Base-by-base conservation (phyloP, 176 grass and related monocot species). In the Metroxylon sagu region DNA sequence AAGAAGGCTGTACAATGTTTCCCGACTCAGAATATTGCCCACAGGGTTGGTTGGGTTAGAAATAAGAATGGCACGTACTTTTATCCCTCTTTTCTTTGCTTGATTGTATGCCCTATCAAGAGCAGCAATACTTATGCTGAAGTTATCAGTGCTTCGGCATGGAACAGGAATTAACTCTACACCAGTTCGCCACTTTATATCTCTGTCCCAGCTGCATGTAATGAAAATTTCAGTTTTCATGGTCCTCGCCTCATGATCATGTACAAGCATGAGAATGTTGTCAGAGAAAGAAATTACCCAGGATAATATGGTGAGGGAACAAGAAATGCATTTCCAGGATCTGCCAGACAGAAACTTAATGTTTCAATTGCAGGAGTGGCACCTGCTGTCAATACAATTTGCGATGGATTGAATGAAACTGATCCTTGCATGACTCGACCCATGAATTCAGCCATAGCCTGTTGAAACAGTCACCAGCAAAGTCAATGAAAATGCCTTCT, bases 231-330 rank as follows among this genome's bases (percentile, higher is more conserved):
- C 31, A 35, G 31, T 35, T 35, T 35, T 5, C 31, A 8, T 2
- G 31, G 31, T 8, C 30, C 6, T 35, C 7, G 30, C 30, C 31
- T 35, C 31, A 35, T 35, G 6, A 35, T 35, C 6, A 35, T 35
- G 31, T 35, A 29, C n/a, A 10, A 73, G 31, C 25, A 49, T 39
- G 12, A 48, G 15, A 35, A 10, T 35, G 17, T 12, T 7, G 23
- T 28, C 2, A 63, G 64, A 57, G 27, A 67, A 23, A 23, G 26
- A 29, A 49, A 57, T 59, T 80, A 98, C 93, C 93, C 93, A 52
- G 93, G 93, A 57, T 98, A 98, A 77, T 98, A 98, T 55, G 93
- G 93, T 76, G 93, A 98, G 35, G 93, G 93, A 59, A 92, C 93
- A 71, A 98, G 87, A 80, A 98, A 89, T 75, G 87, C 93, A 83